Evolutionary conservation across 2,329 filamentous ascomycete species (phyloP).

Genomic region (Pseudogymnoascus sp.): DNA sequence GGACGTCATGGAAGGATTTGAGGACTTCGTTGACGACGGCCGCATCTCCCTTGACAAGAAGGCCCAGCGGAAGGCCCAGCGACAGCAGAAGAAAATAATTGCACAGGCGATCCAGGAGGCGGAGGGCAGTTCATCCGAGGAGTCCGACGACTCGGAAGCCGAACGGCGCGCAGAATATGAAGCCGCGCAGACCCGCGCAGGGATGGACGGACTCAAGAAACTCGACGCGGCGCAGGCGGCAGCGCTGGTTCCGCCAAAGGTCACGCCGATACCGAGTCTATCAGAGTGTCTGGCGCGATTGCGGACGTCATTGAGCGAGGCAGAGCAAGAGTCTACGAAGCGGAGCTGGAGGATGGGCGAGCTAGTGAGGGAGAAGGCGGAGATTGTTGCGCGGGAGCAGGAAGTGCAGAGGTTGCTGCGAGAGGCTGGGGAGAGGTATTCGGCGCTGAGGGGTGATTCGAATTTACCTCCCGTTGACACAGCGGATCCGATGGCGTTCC

Average conservation of each 20-base stretch:
- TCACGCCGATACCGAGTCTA: constrained; percentile 70
- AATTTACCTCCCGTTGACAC: constrained; percentile 1
- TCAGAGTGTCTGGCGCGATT: constrained; percentile 59
- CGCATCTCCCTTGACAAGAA: constrained; percentile 69
- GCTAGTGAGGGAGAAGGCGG: constrained; percentile 59
- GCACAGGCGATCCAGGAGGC: constrained; percentile 74
- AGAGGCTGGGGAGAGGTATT: constrained; percentile 68
- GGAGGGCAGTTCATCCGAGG: constrained; percentile 57
- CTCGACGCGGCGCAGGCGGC: constrained; percentile 36
- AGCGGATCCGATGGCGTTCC: neutral
- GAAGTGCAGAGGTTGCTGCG: constrained; percentile 77
- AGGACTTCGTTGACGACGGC: constrained; percentile 83
- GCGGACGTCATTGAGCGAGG: constrained; percentile 50
- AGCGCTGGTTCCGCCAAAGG: constrained; percentile 59
- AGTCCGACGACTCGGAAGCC: constrained; percentile 61
- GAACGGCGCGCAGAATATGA: constrained; percentile 78
- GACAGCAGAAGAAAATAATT: constrained; percentile 67
- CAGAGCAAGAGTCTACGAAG: constrained; percentile 55
- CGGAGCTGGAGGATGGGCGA: constrained; percentile 59
- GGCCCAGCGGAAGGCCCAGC: constrained; percentile 65
- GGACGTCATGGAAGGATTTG: constrained; percentile 87
- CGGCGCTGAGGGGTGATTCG: constrained; percentile 42
- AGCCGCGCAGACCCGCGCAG: constrained; percentile 74
- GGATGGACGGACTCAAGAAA: constrained; percentile 65
- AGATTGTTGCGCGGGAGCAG: constrained; percentile 61